phyloP scores from a whole-genome alignment of 164 flowering plant species.

The Pachysandra terminalis region DNA sequence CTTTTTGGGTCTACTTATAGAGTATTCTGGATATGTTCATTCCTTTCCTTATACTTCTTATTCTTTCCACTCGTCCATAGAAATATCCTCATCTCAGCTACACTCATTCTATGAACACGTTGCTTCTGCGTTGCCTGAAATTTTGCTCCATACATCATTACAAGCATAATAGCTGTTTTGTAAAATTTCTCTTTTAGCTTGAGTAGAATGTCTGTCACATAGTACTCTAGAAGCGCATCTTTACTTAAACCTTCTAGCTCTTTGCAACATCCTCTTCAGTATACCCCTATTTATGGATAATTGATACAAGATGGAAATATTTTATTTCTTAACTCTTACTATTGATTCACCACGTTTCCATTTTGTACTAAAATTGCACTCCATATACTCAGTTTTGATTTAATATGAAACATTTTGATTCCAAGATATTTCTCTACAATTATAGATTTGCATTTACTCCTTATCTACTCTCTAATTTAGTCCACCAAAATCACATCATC shows the following conservation, averaged over 20 bases:
- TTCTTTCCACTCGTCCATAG: neutral
- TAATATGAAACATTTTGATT: too few relatives aligned
- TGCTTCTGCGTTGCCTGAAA: neutral
- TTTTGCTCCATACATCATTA: neutral
- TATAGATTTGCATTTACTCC: too few relatives aligned
- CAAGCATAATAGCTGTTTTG: neutral
- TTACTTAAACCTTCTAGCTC: neutral
- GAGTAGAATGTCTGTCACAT: neutral
- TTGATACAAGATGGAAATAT: neutral
- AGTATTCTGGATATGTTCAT: neutral
- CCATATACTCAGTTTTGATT: too few relatives aligned
- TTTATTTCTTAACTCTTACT: too few relatives aligned
- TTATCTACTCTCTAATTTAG: too few relatives aligned
- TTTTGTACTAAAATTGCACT: too few relatives aligned
- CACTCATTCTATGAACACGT: neutral
- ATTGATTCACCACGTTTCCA: too few relatives aligned
- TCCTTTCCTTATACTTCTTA: too few relatives aligned
- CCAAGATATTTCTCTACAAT: too few relatives aligned
- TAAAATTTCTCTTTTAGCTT: too few relatives aligned
- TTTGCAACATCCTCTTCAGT: neutral
- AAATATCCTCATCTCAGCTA: neutral
- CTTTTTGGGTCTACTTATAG: neutral
- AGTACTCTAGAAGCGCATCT: neutral
- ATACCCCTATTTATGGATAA: too few relatives aligned
- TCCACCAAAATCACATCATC: too few relatives aligned